Percentiles rank a stretch among this genome's conserved stretches.
phyloP scores from a whole-genome alignment of 768 basidiomycete species.

The Coprinopsis marcescibilis region DNA sequence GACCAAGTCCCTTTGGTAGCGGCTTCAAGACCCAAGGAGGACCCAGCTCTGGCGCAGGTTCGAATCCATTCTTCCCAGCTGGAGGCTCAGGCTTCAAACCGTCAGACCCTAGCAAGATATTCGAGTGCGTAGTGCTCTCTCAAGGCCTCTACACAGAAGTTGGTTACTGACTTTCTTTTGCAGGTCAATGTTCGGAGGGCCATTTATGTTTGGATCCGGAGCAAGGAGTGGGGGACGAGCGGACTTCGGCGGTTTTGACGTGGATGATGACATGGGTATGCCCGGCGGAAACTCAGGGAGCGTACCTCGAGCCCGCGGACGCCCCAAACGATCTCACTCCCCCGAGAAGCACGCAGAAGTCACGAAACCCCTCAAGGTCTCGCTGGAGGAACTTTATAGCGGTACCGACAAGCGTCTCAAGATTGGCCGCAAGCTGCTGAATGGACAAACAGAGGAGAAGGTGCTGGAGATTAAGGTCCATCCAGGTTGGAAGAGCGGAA shows the following conservation, averaged over 20 bases:
- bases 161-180: conserved; percentile 7
- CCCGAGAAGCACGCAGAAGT: conserved; percentile 49
- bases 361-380: conserved; percentile 75
- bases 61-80: no score
- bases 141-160: no score
- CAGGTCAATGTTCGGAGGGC: conserved; percentile 53
- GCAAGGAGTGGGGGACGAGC: conserved; percentile 22
- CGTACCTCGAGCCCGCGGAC: conserved; percentile 31
- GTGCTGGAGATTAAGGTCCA: conserved; percentile 73
- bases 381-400: conserved; percentile 79
- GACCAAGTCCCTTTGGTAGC: conserved; percentile 47
- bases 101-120: conserved; percentile 80
- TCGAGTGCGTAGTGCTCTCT: conserved; percentile 55
- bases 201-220: conserved; percentile 24
- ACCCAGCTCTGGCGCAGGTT: no score
- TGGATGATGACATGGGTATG: conserved; percentile 50
- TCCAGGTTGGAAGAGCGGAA: conserved; percentile 96
- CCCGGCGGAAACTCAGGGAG: conserved; percentile 55
- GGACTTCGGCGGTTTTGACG: conserved; percentile 28
- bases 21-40: no score
- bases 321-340: conserved; percentile 18
- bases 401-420: conserved; percentile 88
- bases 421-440: conserved; percentile 67
- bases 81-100: conserved; percentile 59
- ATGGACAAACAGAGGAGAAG: conserved; percentile 78